Evolutionary conservation across 2,329 filamentous ascomycete genomes (phyloP).

Genomic region (Colletotrichum tropicale): DNA sequence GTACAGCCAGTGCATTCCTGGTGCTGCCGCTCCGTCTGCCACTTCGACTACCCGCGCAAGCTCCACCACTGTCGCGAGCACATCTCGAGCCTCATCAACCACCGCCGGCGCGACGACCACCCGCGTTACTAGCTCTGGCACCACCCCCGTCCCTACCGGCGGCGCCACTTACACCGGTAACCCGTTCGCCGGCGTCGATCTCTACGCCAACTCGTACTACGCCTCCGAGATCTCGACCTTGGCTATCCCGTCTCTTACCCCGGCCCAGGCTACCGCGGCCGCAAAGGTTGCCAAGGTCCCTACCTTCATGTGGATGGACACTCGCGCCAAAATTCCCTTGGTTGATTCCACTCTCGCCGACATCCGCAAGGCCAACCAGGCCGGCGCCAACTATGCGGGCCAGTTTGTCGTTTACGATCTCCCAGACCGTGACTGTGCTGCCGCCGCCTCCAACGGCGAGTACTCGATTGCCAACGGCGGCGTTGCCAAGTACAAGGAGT

Average conservation of each 20-base stretch:
- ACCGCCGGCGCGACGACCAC: constrained; percentile 23
- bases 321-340: constrained; percentile 50
- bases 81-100: constrained; percentile 43
- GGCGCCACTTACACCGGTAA: constrained; percentile 56
- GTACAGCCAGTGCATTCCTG: constrained; percentile 42
- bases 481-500: constrained; percentile 57
- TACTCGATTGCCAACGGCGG: constrained; percentile 55
- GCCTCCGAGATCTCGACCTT: constrained; percentile 56
- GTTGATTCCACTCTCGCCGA: constrained; percentile 51
- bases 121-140: constrained; percentile 22
- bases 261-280: constrained; percentile 56
- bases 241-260: constrained; percentile 67
- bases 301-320: constrained; percentile 60
- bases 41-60: constrained; percentile 21
- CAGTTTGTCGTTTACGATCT: constrained; percentile 63
- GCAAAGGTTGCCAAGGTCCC: constrained; percentile 56
- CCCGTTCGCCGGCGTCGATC: constrained; percentile 53
- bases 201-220: constrained; percentile 61
- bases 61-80: constrained; percentile 25
- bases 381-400: constrained; percentile 45
- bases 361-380: constrained; percentile 41
- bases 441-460: constrained; percentile 62
- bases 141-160: constrained; percentile 31
- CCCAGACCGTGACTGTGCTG: constrained; percentile 63
- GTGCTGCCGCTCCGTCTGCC: constrained; percentile 22